Base-by-base conservation (phyloP, 2,329 filamentous ascomycete species). In the Chaetomium globosum region DNA sequence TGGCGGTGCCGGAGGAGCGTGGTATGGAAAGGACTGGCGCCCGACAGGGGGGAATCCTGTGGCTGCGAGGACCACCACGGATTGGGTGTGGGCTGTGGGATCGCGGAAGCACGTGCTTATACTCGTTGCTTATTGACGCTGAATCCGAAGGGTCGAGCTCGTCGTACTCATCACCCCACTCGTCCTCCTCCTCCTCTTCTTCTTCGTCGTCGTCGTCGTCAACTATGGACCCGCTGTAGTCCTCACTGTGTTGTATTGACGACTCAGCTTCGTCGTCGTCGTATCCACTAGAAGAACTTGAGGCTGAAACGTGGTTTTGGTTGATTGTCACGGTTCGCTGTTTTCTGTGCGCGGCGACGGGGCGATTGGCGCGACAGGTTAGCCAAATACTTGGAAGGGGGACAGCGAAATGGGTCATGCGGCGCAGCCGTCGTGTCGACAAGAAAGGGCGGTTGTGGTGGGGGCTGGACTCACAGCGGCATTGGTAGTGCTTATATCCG, bases 111-210 rank as follows among this genome's bases (percentile, higher is more conserved):
- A 70, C 74, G 63, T 72, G 70, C 71, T 73, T 70, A 68, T 73
- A 72, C 36, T 75, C 77, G 71, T 74, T 78, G 68, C 74, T 77
- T 36, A 74, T 75, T 48, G 86, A 88, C 21, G 85, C 85, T 8
- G 86, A 87, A 72, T 88, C 86, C 39, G 81, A 82, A 16, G 85
- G 85, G 2, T 84, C 81, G 68, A 87, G 71, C 43, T 84, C 83
- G 73, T 81, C 82, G 68, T 80, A 78, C 57, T 80, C 76, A 19
- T 79, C 74, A 54, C 73, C 74, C 76, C 70, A 77, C 28, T 59
- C 72, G 67, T 75, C 74, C 49, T 81, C 76, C 53, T 75, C 76
- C 30, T 70, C 73, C 71, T 82, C 81, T 64, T 63, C 74, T 4
- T 69, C 76, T 3, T 69, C 74, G 68, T 76, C 74, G 69, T 76